Evolutionary conservation across 2,329 filamentous ascomycete genomes (phyloP).

Genomic region (Curvularia hawaiiensis): DNA sequence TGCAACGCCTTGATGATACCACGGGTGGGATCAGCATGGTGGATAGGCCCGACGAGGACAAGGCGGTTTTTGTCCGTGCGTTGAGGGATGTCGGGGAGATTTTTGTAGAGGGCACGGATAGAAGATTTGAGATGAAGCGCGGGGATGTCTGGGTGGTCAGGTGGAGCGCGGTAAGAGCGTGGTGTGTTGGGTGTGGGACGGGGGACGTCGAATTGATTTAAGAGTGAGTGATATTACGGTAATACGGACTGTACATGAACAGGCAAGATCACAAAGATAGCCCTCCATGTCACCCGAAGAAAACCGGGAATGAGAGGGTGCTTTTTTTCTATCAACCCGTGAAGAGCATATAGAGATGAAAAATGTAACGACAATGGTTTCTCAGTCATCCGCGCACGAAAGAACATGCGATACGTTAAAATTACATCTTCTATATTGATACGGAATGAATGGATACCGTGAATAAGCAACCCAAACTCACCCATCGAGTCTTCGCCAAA

Average conservation of each 20-base stretch:
- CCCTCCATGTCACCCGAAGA: no score
- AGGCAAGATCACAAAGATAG: background rate
- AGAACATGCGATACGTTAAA: no score
- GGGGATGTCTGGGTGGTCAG: constrained; percentile 63
- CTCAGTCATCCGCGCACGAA: no score
- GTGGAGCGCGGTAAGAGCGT: constrained; percentile 66
- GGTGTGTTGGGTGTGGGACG: constrained; percentile 61
- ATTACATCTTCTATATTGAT: no score
- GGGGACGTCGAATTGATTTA: constrained; percentile 71
- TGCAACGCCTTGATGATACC: constrained; percentile 89
- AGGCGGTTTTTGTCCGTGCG: constrained; percentile 82
- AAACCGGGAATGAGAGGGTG: no score
- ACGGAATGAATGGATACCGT: no score
- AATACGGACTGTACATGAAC: background rate
- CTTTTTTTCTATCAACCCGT: no score
- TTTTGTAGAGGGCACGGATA: constrained; percentile 65
- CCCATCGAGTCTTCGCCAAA: no score
- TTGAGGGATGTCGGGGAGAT: constrained; percentile 65
- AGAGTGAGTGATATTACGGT: background rate
- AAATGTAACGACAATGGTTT: no score
- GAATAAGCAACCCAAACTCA: no score
- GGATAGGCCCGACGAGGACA: constrained; percentile 80
- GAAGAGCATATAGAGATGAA: no score
- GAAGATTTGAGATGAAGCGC: constrained; percentile 51
- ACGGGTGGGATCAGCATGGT: constrained; percentile 92